A percentile compares a stretch with the other conserved stretches of the same genome.
Evolutionary conservation across 495 filamentous ascomycete species (phyloP).

Genomic region (Tuber indicum): DNA sequence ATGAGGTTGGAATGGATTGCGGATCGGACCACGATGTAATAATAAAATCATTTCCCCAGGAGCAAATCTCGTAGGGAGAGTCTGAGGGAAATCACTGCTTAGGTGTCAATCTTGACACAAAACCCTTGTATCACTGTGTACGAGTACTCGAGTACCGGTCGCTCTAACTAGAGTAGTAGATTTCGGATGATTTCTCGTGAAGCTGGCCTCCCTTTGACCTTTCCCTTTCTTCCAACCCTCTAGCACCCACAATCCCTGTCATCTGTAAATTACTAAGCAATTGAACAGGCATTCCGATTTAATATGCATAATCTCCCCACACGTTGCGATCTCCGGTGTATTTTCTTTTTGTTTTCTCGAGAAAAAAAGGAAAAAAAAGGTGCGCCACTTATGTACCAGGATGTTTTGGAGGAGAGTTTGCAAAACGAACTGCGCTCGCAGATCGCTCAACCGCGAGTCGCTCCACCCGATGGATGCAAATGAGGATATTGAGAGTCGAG

Average conservation of each 20-base stretch:
- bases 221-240: neutral
- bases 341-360: neutral
- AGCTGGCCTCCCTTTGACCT: neutral
- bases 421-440: neutral
- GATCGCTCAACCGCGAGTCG: neutral
- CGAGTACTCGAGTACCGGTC: neutral
- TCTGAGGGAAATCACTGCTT: neutral
- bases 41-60: neutral
- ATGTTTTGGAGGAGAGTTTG: neutral
- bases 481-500: neutral
- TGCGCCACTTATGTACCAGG: neutral
- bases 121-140: neutral
- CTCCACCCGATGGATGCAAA: neutral
- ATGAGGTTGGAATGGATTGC: neutral
- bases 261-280: neutral
- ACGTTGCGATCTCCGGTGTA: neutral
- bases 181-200: conserved; percentile 2
- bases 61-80: neutral
- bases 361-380: neutral
- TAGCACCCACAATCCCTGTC: neutral
- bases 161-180: neutral
- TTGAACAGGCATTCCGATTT: neutral
- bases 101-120: neutral
- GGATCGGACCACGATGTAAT: neutral
- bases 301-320: neutral